These are phyloP conservation scores for Hericium erinaceus DNA, from an alignment of 768 basidiomycete species.

Conservation along the genomic window DNA sequence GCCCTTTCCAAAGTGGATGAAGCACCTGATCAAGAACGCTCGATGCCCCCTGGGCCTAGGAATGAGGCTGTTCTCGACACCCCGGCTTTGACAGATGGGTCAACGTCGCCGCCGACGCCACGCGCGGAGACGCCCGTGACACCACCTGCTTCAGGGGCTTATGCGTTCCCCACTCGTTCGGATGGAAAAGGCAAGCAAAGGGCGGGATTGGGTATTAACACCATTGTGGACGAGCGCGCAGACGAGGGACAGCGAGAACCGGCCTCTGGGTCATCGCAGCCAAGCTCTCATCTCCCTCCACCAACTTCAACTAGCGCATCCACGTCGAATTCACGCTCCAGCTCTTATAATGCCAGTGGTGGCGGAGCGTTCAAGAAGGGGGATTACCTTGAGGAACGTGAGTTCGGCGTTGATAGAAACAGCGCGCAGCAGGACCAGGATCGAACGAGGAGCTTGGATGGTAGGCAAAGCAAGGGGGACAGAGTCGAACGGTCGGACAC, in stretches of 20 bases:
- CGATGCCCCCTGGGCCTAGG: neutral
- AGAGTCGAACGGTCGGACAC: slow-evolving; percentile 43
- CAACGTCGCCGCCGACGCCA: neutral
- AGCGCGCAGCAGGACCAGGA: slow-evolving; percentile 14
- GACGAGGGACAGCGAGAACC: neutral
- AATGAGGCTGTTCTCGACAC: neutral
- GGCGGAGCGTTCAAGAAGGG: slow-evolving; percentile 7
- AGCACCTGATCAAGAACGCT: slow-evolving; percentile 5
- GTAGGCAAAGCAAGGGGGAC: neutral
- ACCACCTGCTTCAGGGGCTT: neutral
- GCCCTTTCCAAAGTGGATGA: slow-evolving; percentile 6
- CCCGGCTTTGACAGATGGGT: neutral
- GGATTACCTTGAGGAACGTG: slow-evolving; percentile 16
- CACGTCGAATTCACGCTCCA: slow-evolving; percentile 2
- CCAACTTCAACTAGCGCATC: neutral
- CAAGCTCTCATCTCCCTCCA: neutral
- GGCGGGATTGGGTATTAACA: neutral
- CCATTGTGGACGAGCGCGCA: neutral
- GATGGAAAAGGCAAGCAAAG: neutral
- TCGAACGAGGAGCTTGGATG: slow-evolving; percentile 11
- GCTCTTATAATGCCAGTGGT: slow-evolving; percentile 2
- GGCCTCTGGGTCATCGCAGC: too few species aligned
- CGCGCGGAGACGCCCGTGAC: neutral
- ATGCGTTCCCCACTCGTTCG: too few species aligned
- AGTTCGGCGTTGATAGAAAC: slow-evolving; percentile 19